Percentiles rank a stretch among this genome's conserved stretches.
These are phyloP conservation scores for Platanus orientalis DNA, from an alignment of 164 flowering plant species.

Conservation along the genomic window DNA sequence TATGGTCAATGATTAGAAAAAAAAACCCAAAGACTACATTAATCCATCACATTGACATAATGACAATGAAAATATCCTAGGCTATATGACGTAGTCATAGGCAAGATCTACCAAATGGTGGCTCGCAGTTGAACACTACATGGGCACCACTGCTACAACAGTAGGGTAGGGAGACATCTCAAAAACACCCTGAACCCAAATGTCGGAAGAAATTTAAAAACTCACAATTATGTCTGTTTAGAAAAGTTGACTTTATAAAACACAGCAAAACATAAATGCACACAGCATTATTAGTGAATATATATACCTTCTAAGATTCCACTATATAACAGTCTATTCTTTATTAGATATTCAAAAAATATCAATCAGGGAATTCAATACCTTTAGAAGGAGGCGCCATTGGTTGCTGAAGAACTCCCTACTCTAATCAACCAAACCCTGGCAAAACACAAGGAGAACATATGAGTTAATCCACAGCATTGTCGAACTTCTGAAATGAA, in stretches of 20 bases:
- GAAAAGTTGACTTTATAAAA: too few relatives aligned
- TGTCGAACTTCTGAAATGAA: not conserved
- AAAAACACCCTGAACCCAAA: not conserved
- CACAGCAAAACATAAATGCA: too few relatives aligned
- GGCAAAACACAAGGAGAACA: not conserved
- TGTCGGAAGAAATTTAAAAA: not conserved
- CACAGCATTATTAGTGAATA: too few relatives aligned
- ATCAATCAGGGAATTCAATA: not conserved
- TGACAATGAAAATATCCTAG: too few relatives aligned
- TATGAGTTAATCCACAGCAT: not conserved
- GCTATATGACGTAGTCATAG: not conserved
- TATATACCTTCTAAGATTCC: too few relatives aligned
- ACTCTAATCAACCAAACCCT: not conserved
- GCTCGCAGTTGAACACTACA: not conserved
- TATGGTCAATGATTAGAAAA: not conserved
- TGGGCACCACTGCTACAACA: not conserved
- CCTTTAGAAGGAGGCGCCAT: conserved; percentile 20
- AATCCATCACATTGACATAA: too few relatives aligned
- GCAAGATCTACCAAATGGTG: not conserved
- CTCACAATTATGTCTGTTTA: too few relatives aligned
- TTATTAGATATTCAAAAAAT: not conserved
- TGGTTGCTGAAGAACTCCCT: not conserved
- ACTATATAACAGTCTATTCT: not conserved
- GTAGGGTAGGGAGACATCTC: not conserved
- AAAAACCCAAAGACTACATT: not conserved